Percentiles rank a stretch among this genome's conserved stretches.
Evolutionary conservation across 768 basidiomycete genomes (phyloP).

Genomic region (Amanita brunnescens): DNA sequence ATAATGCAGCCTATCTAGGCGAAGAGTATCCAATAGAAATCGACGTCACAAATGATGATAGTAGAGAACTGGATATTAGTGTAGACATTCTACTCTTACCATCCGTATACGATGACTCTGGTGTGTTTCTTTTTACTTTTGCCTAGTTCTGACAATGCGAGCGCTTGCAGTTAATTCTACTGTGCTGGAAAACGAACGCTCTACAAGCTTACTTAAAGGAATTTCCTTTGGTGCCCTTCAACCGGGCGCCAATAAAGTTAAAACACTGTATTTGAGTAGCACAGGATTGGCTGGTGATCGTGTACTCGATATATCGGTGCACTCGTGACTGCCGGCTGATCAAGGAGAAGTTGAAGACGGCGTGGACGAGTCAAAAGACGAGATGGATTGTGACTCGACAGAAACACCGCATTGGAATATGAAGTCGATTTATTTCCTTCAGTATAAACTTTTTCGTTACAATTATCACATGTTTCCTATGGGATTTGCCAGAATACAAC

Average conservation of each 20-base stretch:
- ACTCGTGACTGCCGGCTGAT: conserved; percentile 34
- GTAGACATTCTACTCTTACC: conserved; percentile 79
- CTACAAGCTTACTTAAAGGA: conserved; percentile 67
- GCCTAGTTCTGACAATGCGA: background rate
- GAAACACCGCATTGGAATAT: conserved; percentile 50
- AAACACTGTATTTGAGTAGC: conserved; percentile 56
- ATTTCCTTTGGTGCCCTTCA: conserved; percentile 54
- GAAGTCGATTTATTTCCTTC: conserved; percentile 38
- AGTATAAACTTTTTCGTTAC: conserved; percentile 16
- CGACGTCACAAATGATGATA: conserved; percentile 64
- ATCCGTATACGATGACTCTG: conserved; percentile 61
- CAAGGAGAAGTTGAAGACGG: conserved; percentile 14
- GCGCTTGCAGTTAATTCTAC: conserved; percentile 47
- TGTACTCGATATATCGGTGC: conserved; percentile 73
- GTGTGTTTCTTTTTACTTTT: conserved; percentile 29
- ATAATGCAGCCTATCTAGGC: conserved; percentile 66
- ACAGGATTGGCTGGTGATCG: conserved; percentile 61
- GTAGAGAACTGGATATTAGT: conserved; percentile 54
- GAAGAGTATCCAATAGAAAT: conserved; percentile 74
- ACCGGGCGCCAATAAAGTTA: conserved; percentile 48
- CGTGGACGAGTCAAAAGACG: conserved; percentile 13
- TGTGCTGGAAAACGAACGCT: conserved; percentile 50
- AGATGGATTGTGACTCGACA: conserved; percentile 19
- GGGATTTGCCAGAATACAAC: conserved; percentile 64
- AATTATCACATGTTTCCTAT: background rate